These are phyloP conservation scores for Lentinula detonsa DNA, from an alignment of 768 basidiomycete species.

Conservation along the genomic window DNA sequence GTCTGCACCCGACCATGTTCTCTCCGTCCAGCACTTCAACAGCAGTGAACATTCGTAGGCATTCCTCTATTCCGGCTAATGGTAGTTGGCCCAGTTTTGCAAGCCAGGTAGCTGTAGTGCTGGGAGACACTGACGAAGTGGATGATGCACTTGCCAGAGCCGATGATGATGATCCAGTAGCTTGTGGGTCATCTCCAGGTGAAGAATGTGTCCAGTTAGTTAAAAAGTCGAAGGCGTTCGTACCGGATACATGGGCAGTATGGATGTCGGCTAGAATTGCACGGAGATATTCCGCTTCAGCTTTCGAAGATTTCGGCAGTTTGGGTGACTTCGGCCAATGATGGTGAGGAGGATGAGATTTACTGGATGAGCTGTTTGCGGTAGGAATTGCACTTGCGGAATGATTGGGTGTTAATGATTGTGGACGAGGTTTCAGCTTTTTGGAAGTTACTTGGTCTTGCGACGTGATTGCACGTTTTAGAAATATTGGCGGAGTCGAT, in stretches of 20 bases:
- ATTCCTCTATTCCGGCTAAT: conserved; percentile 58
- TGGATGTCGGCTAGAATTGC: conserved; percentile 62
- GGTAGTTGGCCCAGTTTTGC: conserved; percentile 41
- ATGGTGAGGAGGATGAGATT: conserved; percentile 17
- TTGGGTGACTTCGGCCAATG: conserved; percentile 39
- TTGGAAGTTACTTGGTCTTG: background rate
- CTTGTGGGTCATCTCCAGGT: conserved; percentile 6
- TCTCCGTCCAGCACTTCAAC: conserved; percentile 94
- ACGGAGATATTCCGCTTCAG: conserved; percentile 63
- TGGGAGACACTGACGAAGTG: conserved; percentile 5
- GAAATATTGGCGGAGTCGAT: conserved; percentile 11
- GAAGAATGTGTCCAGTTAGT: conserved; percentile 19
- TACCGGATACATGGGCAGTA: conserved; percentile 24
- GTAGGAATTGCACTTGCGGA: conserved; percentile 7
- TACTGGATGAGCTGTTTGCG: conserved; percentile 13
- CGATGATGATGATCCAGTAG: conserved; percentile 13
- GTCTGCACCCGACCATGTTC: conserved; percentile 88
- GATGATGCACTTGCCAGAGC: background rate
- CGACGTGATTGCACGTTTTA: background rate
- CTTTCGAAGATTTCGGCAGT: conserved; percentile 45
- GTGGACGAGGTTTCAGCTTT: background rate
- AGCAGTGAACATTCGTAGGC: conserved; percentile 79
- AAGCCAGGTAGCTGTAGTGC: conserved; percentile 30
- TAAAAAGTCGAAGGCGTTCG: conserved; percentile 46
- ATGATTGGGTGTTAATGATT: background rate